Evolutionary conservation across 805 yeast genomes (phyloP).

Genomic region (Kluyveromyces nonfermentans): DNA sequence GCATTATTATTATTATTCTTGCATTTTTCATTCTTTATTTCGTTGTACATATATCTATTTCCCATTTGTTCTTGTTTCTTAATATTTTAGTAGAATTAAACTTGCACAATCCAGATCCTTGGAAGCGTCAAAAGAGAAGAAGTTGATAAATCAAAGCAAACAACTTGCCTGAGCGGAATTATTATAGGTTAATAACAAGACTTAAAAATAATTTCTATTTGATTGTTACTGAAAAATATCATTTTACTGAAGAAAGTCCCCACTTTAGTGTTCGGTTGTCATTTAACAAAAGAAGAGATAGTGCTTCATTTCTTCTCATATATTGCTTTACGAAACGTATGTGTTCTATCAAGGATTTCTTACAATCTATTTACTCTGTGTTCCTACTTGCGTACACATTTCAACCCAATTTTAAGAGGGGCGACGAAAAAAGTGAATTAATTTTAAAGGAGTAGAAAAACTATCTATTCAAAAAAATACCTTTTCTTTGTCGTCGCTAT

Average conservation of each 20-base stretch:
- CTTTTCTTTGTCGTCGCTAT: too few relatives aligned
- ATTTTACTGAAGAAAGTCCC: background rate
- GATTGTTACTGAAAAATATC: background rate
- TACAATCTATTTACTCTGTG: background rate
- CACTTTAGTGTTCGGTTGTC: background rate
- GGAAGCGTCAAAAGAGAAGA: background rate
- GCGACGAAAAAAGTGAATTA: too few relatives aligned
- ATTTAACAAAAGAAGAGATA: background rate
- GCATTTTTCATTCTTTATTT: background rate
- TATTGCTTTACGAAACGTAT: background rate
- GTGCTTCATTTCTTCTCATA: background rate
- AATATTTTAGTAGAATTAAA: background rate
- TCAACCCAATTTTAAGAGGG: background rate
- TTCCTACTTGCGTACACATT: background rate
- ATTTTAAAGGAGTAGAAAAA: too few relatives aligned
- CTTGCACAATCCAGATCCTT: background rate
- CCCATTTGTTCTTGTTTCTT: background rate
- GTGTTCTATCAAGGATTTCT: too few relatives aligned
- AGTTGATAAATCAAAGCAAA: background rate
- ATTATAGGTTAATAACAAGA: background rate
- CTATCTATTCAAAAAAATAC: too few relatives aligned
- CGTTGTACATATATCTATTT: background rate
- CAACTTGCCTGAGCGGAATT: background rate
- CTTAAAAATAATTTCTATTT: background rate
- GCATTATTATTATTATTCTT: background rate